A percentile compares a stretch with the other conserved stretches of the same genome.
Conservation (phyloP, 305 asterid genomes). For the Solanum hybrid region DNA sequence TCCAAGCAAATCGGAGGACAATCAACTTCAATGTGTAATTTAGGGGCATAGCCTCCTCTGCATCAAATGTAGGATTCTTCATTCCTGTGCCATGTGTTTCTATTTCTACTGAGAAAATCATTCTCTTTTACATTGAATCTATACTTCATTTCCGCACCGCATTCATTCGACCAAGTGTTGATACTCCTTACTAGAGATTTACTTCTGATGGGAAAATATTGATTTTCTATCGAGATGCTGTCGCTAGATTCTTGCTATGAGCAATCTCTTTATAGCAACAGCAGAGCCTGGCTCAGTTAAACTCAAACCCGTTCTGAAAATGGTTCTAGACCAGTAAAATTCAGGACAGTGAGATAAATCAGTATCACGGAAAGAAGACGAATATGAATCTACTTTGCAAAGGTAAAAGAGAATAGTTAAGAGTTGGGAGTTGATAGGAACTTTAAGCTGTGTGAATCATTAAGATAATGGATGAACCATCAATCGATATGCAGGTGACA, state of each 20-base stretch:
- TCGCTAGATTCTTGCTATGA: not conserved
- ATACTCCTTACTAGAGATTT: not conserved
- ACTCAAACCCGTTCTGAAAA: not conserved
- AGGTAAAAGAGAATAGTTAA: not conserved
- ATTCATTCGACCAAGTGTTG: not conserved
- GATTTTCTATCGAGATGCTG: not conserved
- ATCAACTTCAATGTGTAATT: not conserved
- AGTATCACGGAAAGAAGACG: not conserved
- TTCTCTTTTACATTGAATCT: not conserved
- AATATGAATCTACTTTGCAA: not conserved
- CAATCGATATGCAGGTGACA: not conserved
- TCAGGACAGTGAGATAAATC: not conserved
- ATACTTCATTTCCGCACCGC: not conserved
- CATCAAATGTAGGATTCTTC: not conserved
- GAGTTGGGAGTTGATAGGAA: not conserved
- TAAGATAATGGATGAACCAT: not conserved
- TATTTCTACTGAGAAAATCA: not conserved
- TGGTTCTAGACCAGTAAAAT: not conserved
- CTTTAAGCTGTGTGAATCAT: not conserved
- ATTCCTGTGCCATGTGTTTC: not conserved
- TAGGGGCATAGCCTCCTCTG: not conserved
- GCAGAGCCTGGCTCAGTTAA: not conserved
- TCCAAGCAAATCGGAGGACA: not conserved
- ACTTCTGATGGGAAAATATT: not conserved
- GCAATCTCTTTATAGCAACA: not conserved